Evolutionary conservation across 148 eudicot species (phyloP), one percentile per base, ranked within the genome.

Genomic region (Heliosperma pusillum): DNA sequence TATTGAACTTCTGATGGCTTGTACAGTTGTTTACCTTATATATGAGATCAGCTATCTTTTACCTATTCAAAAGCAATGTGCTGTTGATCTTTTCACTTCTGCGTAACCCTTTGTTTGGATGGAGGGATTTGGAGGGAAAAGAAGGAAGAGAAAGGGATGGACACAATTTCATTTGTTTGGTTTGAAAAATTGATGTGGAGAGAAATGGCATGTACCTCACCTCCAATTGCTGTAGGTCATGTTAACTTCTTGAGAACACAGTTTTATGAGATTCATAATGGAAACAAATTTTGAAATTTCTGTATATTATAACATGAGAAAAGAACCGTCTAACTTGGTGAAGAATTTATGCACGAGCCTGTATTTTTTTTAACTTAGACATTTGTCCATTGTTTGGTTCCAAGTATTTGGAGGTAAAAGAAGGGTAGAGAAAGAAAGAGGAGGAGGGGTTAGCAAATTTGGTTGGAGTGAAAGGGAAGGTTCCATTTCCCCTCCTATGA

Each of bases 1-100:
- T 47, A 72, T 53, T 64, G 71, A 61, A 29, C 29, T 24, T 74
- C 25, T 61, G 33, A 20, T 60, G 71, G 15, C n/a, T 50, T 19
- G 8, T 69, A 67, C 24, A 24, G 44, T 42, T 73, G 9, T 20
- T 52, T 24, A 52, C 73, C 13, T 52, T 70, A 12, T 69, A 11
- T 52, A 25, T 50, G 40, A 24, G 3, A 24, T 52, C 26, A 36
- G 12, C 42, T 45, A 5, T 47, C 30, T 70, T 47, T 45, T 47
- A 30, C 5, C 29, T 20, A 40, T 68, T 20, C 70, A 66, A n/a
- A 36, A 66, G 70, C 9, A 40, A 66, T 36, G 50, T 66, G 47
- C 10, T 19, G n/a, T 66, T 66, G 47, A 66, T 66, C 69, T 66
- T 66, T 30, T 66, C 69, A 0, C 47, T 66, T 30, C 40, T 36